These are phyloP conservation scores for Patellifolia procumbens DNA, from an alignment of 179 eudicot species.

Conservation along the genomic window DNA sequence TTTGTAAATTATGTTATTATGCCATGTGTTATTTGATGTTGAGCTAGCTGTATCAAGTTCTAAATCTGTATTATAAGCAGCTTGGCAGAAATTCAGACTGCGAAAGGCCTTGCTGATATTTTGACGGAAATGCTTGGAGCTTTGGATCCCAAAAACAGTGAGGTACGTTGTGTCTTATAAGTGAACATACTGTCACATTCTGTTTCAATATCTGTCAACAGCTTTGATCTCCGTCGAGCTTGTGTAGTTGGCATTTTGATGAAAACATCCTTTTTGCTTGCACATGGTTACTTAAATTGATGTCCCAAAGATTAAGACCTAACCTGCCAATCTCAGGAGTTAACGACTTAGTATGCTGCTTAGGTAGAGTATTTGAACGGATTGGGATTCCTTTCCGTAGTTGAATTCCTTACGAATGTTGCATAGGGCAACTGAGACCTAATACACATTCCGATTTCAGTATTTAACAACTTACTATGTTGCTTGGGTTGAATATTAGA, in stretches of 20 bases:
- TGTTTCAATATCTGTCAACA: too few relatives aligned
- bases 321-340: background rate
- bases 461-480: too few relatives aligned
- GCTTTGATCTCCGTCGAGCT: too few relatives aligned
- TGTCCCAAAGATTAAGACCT: background rate
- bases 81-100: slow-evolving; percentile 74
- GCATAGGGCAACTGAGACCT: too few relatives aligned
- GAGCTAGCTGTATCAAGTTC: background rate
- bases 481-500: too few relatives aligned
- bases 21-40: background rate
- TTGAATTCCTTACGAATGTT: too few relatives aligned
- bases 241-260: slow-evolving; percentile 1
- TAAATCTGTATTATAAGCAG: slow-evolving; percentile 41
- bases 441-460: too few relatives aligned
- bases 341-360: slow-evolving; percentile 6
- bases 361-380: background rate
- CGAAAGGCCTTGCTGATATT: slow-evolving; percentile 87
- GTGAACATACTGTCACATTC: too few relatives aligned
- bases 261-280: background rate
- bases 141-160: slow-evolving; percentile 64
- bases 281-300: background rate
- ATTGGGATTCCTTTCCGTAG: too few relatives aligned
- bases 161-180: slow-evolving; percentile 43
- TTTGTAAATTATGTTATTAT: background rate
- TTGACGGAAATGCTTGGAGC: slow-evolving; percentile 83